Conservation (phyloP, 2,329 filamentous ascomycete genomes). For the Tolypocladium capitatum region DNA sequence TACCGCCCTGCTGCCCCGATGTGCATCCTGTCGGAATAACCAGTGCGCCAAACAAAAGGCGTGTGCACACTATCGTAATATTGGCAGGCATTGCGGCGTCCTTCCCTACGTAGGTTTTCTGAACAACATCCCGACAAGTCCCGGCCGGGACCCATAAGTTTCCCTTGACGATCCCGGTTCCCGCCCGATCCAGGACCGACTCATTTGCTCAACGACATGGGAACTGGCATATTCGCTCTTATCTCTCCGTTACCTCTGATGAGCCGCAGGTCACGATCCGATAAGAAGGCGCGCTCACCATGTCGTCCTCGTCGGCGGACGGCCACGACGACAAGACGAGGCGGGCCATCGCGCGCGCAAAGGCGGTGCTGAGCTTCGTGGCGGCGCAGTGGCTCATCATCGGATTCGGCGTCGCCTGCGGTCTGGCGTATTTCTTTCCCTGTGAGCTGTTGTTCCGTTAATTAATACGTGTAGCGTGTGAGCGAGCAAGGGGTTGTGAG, state of each 20-base stretch:
- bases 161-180: background rate
- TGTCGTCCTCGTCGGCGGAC: background rate
- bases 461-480: background rate
- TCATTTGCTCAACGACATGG: background rate
- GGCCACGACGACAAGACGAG: background rate
- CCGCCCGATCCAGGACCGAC: too few species aligned
- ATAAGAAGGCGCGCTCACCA: background rate
- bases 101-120: too few species aligned
- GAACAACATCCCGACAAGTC: background rate
- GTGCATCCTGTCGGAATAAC: too few species aligned
- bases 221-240: background rate
- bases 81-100: too few species aligned
- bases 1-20: background rate
- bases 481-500: background rate
- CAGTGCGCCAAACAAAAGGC: too few species aligned
- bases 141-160: background rate
- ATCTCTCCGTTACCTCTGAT: background rate
- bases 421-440: conserved; percentile 31
- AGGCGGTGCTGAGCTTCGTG: conserved; percentile 18
- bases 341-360: background rate
- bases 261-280: background rate
- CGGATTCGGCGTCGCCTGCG: conserved; percentile 40
- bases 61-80: too few species aligned
- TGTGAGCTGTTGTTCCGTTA: conserved; percentile 13
- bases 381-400: conserved; percentile 53